Percentiles rank a stretch among this genome's conserved stretches.
phyloP scores from a whole-genome alignment of 805 yeast species.

The Metschnikowia henanensis region DNA sequence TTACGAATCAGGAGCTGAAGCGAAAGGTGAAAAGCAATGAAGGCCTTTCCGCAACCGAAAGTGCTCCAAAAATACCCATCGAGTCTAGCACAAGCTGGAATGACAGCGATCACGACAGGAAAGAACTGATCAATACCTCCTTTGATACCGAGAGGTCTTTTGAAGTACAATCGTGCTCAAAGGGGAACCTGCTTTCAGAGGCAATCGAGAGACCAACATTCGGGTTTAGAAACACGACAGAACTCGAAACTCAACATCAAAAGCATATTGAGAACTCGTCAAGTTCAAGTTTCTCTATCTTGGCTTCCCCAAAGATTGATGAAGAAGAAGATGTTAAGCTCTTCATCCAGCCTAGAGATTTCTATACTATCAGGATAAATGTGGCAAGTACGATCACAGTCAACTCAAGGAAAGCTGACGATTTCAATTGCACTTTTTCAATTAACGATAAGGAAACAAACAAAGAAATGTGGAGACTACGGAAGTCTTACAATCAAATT shows the following conservation, averaged over 20 bases:
- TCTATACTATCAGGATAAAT: conserved; percentile 48
- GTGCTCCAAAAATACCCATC: too few species aligned
- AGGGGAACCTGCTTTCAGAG: not conserved
- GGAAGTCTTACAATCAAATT: conserved; percentile 64
- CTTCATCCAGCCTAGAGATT: conserved; percentile 60
- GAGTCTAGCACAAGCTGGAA: too few species aligned
- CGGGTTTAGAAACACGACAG: not conserved
- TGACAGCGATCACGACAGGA: too few species aligned
- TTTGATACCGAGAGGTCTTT: too few species aligned
- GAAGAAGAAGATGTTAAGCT: conserved; percentile 45
- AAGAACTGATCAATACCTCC: too few species aligned
- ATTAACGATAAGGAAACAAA: conserved; percentile 59
- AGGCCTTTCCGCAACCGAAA: too few species aligned
- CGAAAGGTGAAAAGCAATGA: too few species aligned
- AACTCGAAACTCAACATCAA: not conserved
- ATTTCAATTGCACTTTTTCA: conserved; percentile 60
- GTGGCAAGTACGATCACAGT: conserved; percentile 48
- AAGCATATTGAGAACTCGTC: not conserved
- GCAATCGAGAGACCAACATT: not conserved
- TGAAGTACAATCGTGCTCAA: too few species aligned
- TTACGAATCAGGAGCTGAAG: too few species aligned
- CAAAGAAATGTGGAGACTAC: conserved; percentile 73
- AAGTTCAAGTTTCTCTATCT: conserved; percentile 18
- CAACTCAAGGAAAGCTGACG: conserved; percentile 46
- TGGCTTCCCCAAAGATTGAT: conserved; percentile 22